Evolutionary conservation across 176 grass and related monocot genomes (phyloP).

Genomic region (Phoenix dactylifera): DNA sequence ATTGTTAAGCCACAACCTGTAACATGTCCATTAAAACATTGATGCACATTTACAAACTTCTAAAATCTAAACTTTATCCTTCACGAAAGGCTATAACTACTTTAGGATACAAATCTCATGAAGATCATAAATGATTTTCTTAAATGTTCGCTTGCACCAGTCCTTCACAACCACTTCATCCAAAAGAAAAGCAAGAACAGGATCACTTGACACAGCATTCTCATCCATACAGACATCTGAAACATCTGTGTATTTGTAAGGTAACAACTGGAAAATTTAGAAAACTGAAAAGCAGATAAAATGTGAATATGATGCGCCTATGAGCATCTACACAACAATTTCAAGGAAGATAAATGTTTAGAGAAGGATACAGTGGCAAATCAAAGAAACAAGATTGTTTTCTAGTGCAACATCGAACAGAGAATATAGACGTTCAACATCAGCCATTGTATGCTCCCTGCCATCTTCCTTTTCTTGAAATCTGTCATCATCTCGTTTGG

Average conservation of each 20-base stretch:
- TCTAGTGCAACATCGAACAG: constrained; percentile 85
- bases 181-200: constrained; percentile 90
- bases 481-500: constrained; percentile 75
- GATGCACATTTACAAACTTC: too few species aligned
- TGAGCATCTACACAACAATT: background rate
- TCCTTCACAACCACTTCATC: constrained; percentile 98
- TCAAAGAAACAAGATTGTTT: constrained; percentile 84
- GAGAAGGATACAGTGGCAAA: constrained; percentile 91
- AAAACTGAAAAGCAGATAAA: background rate
- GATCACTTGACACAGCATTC: constrained; percentile 94
- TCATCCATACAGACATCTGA: constrained; percentile 96
- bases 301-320: background rate
- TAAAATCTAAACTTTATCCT: background rate
- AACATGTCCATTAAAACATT: too few species aligned
- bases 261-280: constrained; percentile 15
- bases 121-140: constrained; percentile 43
- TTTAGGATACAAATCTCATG: constrained; percentile 66
- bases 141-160: constrained; percentile 77
- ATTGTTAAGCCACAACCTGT: constrained; percentile 32
- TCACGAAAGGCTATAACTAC: constrained; percentile 9
- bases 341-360: background rate
- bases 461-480: constrained; percentile 74
- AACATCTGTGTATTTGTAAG: constrained; percentile 78
- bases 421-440: constrained; percentile 66
- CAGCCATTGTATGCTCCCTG: constrained; percentile 39